Percentiles rank a stretch among this genome's conserved stretches.
These are phyloP conservation scores for Globisporangium perplexum DNA, from an alignment of 352 stramenopile genomes.

Conservation along the genomic window DNA sequence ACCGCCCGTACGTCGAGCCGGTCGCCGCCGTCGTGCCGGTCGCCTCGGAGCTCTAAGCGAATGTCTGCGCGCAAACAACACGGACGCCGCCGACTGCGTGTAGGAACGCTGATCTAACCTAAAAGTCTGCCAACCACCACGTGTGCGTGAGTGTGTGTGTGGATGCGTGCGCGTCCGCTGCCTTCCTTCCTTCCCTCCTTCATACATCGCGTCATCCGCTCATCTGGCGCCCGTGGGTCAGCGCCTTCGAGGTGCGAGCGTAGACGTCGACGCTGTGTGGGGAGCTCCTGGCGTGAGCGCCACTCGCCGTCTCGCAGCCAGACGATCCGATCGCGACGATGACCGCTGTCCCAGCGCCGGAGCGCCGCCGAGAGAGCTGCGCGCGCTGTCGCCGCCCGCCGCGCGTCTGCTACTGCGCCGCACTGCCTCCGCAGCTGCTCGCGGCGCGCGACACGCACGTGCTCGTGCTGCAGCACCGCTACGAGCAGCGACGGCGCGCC, in stretches of 20 bases:
- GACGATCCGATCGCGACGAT: not conserved
- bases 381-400: constrained; percentile 34
- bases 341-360: not conserved
- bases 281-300: not conserved
- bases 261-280: too few species aligned
- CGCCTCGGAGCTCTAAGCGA: constrained; percentile 17
- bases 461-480: constrained; percentile 54
- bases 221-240: too few species aligned
- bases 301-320: not conserved
- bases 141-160: too few species aligned
- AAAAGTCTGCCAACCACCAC: constrained; percentile 15
- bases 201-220: too few species aligned
- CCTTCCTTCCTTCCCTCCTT: too few species aligned
- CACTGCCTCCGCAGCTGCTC: constrained; percentile 25
- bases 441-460: constrained; percentile 30
- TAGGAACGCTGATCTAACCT: constrained; percentile 7
- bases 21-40: constrained; percentile 41
- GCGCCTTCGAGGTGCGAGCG: too few species aligned
- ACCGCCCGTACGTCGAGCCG: constrained; percentile 80
- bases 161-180: too few species aligned
- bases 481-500: constrained; percentile 45
- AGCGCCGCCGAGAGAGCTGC: constrained; percentile 28
- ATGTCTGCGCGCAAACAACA: not conserved
- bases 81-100: not conserved
- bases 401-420: constrained; percentile 53